Conservation (phyloP, 2,329 filamentous ascomycete genomes). For the Neofusicoccum umdonicola region DNA sequence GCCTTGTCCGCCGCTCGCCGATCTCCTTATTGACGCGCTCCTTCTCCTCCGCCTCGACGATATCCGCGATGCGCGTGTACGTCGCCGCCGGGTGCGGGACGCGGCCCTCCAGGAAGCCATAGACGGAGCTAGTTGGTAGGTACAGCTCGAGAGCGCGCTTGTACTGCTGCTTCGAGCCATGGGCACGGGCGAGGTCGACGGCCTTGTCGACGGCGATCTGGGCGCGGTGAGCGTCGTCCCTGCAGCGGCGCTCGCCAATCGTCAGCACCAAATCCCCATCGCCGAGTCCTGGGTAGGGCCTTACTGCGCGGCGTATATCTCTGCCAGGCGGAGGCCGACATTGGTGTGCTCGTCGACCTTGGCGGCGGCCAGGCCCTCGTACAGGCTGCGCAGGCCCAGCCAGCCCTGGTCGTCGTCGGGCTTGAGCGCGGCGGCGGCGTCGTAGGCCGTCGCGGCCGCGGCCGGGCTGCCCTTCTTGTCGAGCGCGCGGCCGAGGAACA, state of each 20-base stretch:
- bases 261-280: too few species aligned
- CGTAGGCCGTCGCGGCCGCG: slow-evolving; percentile 75
- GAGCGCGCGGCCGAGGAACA: slow-evolving; percentile 84
- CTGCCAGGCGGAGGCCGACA: slow-evolving; percentile 70
- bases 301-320: slow-evolving; percentile 68
- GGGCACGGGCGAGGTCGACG: slow-evolving; percentile 66
- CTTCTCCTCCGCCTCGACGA: slow-evolving; percentile 82
- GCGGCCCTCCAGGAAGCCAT: slow-evolving; percentile 77
- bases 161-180: slow-evolving; percentile 72
- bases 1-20: slow-evolving; percentile 78
- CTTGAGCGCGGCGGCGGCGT: slow-evolving; percentile 68
- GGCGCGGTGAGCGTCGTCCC: slow-evolving; percentile 58
- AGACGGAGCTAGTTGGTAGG: slow-evolving; percentile 78
- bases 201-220: slow-evolving; percentile 75
- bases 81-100: slow-evolving; percentile 76
- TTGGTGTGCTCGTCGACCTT: slow-evolving; percentile 73
- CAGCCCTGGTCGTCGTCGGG: slow-evolving; percentile 78
- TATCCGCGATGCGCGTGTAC: slow-evolving; percentile 78
- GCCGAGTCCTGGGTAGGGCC: slow-evolving; percentile 12
- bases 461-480: slow-evolving; percentile 72
- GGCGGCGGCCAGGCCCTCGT: slow-evolving; percentile 69
- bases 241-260: slow-evolving; percentile 22
- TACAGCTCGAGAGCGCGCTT: slow-evolving; percentile 68
- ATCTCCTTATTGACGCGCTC: slow-evolving; percentile 88
- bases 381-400: slow-evolving; percentile 85